Conservation (phyloP, 2,329 filamentous ascomycete genomes). For the Pseudogymnoascus sp. region DNA sequence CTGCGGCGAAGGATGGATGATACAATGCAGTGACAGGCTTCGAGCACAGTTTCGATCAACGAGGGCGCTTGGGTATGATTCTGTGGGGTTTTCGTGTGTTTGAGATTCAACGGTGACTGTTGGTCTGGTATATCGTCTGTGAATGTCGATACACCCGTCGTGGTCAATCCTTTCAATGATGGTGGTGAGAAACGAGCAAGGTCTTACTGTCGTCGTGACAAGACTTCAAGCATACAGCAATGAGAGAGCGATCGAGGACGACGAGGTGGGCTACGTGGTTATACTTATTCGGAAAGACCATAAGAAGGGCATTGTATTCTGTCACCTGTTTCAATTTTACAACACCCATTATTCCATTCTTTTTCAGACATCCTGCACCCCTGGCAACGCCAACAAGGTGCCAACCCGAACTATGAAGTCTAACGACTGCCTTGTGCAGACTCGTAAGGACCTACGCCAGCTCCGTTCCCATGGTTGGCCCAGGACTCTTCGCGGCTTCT, state of each 20-base stretch:
- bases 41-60: conserved; percentile 11
- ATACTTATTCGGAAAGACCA: conserved; percentile 1
- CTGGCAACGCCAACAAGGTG: conserved; percentile 17
- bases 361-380: conserved; percentile 4
- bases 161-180: not conserved
- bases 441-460: conserved; percentile 15
- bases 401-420: conserved; percentile 20
- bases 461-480: conserved; percentile 5
- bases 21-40: conserved; percentile 10
- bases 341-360: conserved; percentile 8
- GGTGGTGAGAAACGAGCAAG: not conserved
- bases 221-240: conserved; percentile 7
- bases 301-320: conserved; percentile 5
- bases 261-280: conserved; percentile 5
- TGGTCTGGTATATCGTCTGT: not conserved
- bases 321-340: conserved; percentile 12
- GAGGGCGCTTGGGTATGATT: conserved; percentile 10
- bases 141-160: conserved; percentile 7
- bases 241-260: conserved; percentile 2
- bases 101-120: not conserved
- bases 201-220: conserved; percentile 6
- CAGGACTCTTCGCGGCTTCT: conserved; percentile 7
- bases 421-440: conserved; percentile 14
- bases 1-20: conserved; percentile 7
- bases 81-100: conserved; percentile 6